These are phyloP conservation scores for Apiospora phragmitis DNA, from an alignment of 2,329 filamentous ascomycete genomes.

Conservation along the genomic window DNA sequence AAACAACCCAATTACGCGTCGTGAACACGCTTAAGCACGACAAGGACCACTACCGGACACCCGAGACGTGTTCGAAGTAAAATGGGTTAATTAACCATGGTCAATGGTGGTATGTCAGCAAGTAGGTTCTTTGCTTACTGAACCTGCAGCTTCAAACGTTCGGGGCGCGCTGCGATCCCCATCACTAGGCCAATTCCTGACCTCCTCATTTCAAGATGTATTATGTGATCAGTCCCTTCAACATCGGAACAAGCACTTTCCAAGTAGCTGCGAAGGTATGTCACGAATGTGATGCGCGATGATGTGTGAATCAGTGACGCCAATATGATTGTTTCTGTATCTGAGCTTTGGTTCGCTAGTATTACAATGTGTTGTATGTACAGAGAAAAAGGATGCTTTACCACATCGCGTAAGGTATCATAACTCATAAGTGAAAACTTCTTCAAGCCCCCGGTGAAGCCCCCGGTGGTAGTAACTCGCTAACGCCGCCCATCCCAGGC, in stretches of 20 bases:
- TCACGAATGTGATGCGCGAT: not conserved
- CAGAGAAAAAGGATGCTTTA: not conserved
- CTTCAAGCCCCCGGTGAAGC: not conserved
- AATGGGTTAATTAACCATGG: not conserved
- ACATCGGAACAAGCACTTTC: not conserved
- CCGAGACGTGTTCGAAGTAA: not conserved
- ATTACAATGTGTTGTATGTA: not conserved
- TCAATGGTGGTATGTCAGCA: not conserved
- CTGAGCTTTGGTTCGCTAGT: not conserved
- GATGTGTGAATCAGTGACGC: not conserved
- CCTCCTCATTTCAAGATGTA: not conserved
- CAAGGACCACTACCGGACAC: not conserved
- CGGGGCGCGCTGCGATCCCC: not conserved
- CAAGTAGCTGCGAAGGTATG: not conserved
- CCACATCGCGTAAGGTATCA: not conserved
- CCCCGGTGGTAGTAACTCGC: not conserved
- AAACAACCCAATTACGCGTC: not conserved
- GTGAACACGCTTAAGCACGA: not conserved
- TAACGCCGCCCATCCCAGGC: not conserved
- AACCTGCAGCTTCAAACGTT: not conserved
- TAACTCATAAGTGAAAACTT: constrained; percentile 2
- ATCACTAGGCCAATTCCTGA: not conserved
- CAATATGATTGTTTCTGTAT: not conserved
- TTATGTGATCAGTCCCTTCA: not conserved
- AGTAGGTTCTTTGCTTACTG: not conserved